These are phyloP conservation scores for Poterioochromonas sp. DNA, from an alignment of 352 stramenopile genomes.

Conservation along the genomic window DNA sequence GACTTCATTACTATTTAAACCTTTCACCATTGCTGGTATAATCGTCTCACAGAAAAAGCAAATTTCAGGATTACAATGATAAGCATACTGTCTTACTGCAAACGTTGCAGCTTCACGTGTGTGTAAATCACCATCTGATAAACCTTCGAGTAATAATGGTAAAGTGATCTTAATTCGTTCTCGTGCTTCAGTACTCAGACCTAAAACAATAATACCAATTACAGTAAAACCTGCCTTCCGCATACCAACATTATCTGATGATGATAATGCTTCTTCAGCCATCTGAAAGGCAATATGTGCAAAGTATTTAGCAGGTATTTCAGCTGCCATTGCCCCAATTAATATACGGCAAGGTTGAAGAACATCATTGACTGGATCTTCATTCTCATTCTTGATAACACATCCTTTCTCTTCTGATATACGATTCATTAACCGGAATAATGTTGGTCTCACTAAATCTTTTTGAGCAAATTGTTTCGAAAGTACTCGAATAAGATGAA, in stretches of 20 bases:
- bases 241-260: constrained; percentile 67
- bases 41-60: constrained; percentile 85
- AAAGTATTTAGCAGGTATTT: constrained; percentile 69
- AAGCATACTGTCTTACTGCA: constrained; percentile 90
- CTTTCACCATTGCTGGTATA: constrained; percentile 82
- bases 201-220: constrained; percentile 91
- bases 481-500: constrained; percentile 52
- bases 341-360: constrained; percentile 61
- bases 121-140: constrained; percentile 76
- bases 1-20: constrained; percentile 82
- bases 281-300: constrained; percentile 50
- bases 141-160: constrained; percentile 75
- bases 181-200: constrained; percentile 78
- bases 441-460: not conserved
- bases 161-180: constrained; percentile 79
- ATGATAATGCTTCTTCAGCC: constrained; percentile 63
- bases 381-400: constrained; percentile 51
- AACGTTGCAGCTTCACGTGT: constrained; percentile 94
- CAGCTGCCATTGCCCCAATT: constrained; percentile 65
- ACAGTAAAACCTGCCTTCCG: constrained; percentile 91
- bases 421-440: not conserved
- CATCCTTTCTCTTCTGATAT: constrained; percentile 26
- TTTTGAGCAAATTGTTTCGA: constrained; percentile 15
- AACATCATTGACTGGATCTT: constrained; percentile 58
- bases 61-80: constrained; percentile 95